Percentiles rank a stretch among this genome's conserved stretches.
These are phyloP conservation scores for Leucosporidium yakuticum DNA, from an alignment of 768 basidiomycete genomes.

Conservation along the genomic window DNA sequence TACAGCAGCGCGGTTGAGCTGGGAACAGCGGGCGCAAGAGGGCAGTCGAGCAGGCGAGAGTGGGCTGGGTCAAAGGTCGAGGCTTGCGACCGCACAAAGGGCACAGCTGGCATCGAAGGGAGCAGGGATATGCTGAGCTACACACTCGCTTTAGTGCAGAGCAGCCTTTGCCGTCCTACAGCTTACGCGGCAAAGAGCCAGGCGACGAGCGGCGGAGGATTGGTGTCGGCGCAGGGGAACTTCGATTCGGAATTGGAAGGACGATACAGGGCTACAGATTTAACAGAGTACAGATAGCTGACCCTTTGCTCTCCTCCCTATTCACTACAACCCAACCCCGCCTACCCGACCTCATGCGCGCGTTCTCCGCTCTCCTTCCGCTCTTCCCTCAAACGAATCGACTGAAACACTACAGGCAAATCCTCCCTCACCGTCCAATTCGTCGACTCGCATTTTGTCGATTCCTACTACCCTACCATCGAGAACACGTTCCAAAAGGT, in stretches of 20 bases:
- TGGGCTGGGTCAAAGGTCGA: too few species aligned
- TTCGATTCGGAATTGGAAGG: neutral
- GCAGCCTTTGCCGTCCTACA: too few species aligned
- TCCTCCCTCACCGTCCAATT: slow-evolving; percentile 88
- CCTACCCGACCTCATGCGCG: too few species aligned
- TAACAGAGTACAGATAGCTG: neutral
- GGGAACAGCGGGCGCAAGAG: neutral
- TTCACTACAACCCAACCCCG: too few species aligned
- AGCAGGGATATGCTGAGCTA: too few species aligned
- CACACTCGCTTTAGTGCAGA: too few species aligned
- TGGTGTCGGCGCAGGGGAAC: too few species aligned
- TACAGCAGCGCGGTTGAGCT: neutral
- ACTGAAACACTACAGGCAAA: slow-evolving; percentile 64
- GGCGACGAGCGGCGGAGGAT: too few species aligned
- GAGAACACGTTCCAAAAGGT: slow-evolving; percentile 69
- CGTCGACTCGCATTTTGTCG: slow-evolving; percentile 84
- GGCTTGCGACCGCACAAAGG: too few species aligned
- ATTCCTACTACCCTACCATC: slow-evolving; percentile 92
- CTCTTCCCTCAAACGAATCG: neutral
- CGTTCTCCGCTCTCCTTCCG: neutral
- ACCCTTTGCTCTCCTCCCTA: neutral
- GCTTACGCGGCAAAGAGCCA: too few species aligned
- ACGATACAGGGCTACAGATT: neutral
- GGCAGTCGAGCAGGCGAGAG: too few species aligned
- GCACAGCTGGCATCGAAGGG: too few species aligned